Evolutionary conservation across 306 rosid species (phyloP).

Genomic region (Gastrolobium bilobum): DNA sequence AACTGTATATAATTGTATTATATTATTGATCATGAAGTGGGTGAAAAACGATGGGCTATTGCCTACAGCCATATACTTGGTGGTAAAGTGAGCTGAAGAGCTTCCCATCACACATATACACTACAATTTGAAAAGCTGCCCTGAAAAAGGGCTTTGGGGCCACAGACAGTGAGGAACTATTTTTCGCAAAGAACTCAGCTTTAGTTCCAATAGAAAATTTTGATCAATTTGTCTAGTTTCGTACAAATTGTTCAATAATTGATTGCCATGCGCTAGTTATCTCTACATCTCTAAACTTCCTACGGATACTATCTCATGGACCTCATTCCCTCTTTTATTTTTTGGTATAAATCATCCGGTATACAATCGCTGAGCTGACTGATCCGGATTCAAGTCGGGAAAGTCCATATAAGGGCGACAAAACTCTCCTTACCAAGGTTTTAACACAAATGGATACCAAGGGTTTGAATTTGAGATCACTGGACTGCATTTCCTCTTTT

Average conservation of each 20-base stretch:
- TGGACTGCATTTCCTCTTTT: conserved; percentile 24
- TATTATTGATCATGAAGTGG: conserved; percentile 29
- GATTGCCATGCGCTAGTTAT: conserved; percentile 18
- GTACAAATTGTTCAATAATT: background rate
- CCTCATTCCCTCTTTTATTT: conserved; percentile 21
- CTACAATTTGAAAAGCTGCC: conserved; percentile 28
- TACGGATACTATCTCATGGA: background rate
- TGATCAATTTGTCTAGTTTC: conserved; percentile 25
- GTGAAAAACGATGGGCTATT: conserved; percentile 1
- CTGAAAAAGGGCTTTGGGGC: conserved; percentile 27
- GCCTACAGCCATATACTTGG: conserved; percentile 25
- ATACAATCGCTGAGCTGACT: no score
- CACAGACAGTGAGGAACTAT: conserved; percentile 46
- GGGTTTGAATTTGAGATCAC: no score
- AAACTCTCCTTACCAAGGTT: no score
- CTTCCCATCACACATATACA: conserved; percentile 5
- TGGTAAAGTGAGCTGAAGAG: conserved; percentile 34
- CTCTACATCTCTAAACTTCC: conserved; percentile 21
- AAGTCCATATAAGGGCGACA: no score
- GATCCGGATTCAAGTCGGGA: no score
- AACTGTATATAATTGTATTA: conserved; percentile 21
- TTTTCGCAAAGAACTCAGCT: conserved; percentile 40
- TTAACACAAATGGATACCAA: no score
- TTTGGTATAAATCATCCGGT: no score
- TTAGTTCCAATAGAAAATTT: conserved; percentile 5